phyloP scores from a whole-genome alignment of 2,329 filamentous ascomycete species.

The Thermothelomyces thermophilus region DNA sequence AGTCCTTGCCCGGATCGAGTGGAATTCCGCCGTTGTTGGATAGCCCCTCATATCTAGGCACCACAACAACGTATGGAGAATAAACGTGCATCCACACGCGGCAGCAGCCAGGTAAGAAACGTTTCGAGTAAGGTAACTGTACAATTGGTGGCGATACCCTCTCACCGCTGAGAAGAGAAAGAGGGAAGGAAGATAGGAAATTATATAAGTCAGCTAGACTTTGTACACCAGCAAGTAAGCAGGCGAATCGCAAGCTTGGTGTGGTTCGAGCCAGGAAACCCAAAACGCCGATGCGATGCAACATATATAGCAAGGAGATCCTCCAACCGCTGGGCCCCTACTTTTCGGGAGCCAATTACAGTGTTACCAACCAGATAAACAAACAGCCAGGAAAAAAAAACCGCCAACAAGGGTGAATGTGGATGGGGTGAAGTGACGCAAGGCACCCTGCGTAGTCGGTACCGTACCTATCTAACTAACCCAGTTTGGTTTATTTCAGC shows the following conservation, averaged over 20 bases:
- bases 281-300: slow-evolving; percentile 10
- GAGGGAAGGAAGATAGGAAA: neutral
- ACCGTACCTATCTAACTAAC: no score
- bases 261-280: neutral
- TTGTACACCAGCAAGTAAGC: neutral
- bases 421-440: no score
- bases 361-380: no score
- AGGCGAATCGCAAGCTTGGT: neutral
- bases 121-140: no score
- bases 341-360: neutral
- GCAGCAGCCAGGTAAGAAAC: no score
- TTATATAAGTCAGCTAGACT: neutral
- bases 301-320: neutral
- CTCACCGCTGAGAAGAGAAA: neutral
- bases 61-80: no score
- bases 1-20: no score
- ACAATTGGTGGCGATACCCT: neutral
- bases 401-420: neutral
- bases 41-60: no score
- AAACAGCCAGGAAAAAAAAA: neutral
- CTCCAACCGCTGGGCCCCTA: neutral
- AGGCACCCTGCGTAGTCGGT: no score
- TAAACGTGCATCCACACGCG: no score
- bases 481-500: neutral
- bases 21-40: no score